Conservation (phyloP, 768 basidiomycete species). For the Xerocomellus chrysenteron region DNA sequence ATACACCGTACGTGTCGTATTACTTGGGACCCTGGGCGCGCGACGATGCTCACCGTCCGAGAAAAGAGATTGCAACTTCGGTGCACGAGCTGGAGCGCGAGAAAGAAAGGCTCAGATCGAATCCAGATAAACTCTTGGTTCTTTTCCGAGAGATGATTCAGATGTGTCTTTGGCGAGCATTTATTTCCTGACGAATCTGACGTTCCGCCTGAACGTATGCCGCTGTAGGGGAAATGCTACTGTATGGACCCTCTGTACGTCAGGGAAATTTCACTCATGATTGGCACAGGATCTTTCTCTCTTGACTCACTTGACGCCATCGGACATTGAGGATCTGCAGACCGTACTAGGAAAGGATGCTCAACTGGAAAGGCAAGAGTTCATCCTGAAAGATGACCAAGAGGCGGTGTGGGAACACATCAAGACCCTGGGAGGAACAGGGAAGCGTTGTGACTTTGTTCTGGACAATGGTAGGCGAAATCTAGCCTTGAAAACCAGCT, state of each 20-base stretch:
- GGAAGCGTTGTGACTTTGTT: constrained; percentile 71
- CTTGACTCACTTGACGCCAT: constrained; percentile 78
- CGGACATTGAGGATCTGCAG: constrained; percentile 83
- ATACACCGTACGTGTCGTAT: constrained; percentile 62
- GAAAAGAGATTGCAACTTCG: constrained; percentile 66
- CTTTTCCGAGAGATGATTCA: constrained; percentile 85
- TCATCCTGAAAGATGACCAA: constrained; percentile 85
- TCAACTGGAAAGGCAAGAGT: constrained; percentile 70
- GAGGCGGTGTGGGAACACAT: constrained; percentile 71
- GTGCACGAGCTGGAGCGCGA: constrained; percentile 64
- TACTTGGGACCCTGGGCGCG: background rate
- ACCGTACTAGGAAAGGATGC: constrained; percentile 71
- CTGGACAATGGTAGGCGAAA: constrained; percentile 76
- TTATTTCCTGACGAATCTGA: background rate
- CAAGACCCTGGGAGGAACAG: constrained; percentile 45
- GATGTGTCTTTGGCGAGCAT: constrained; percentile 72
- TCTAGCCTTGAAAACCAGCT: background rate
- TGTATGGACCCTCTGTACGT: constrained; percentile 38
- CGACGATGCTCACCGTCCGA: background rate
- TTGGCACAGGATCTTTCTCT: constrained; percentile 82
- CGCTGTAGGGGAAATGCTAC: constrained; percentile 87
- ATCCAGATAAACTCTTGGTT: constrained; percentile 55
- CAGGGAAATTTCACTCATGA: background rate
- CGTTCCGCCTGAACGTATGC: constrained; percentile 1
- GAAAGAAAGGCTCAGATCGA: constrained; percentile 42